Percentiles rank a stretch among this genome's conserved stretches.
phyloP scores from a whole-genome alignment of 2,329 filamentous ascomycete genomes.

The Calonectria leucothoes region DNA sequence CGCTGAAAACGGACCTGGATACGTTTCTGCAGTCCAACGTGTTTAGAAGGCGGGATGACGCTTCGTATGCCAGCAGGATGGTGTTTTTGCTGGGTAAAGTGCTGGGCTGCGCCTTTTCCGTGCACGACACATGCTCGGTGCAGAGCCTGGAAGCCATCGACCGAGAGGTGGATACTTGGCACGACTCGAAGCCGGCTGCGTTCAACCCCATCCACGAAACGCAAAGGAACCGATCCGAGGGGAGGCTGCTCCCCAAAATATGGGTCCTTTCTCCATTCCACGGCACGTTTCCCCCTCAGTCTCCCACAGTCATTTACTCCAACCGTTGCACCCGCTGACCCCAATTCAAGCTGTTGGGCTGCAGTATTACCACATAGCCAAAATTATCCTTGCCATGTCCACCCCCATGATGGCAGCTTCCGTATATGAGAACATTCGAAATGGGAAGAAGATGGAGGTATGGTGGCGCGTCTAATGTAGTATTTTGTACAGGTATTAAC shows the following conservation, averaged over 20 bases:
- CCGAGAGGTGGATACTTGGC: conserved; percentile 18
- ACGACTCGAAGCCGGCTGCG: conserved; percentile 22
- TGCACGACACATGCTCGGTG: not conserved
- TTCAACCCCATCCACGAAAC: conserved; percentile 24
- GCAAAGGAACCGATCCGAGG: conserved; percentile 14
- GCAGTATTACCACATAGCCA: conserved; percentile 31
- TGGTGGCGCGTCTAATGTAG: not conserved
- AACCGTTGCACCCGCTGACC: not conserved
- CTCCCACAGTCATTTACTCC: not conserved
- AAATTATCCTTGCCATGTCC: conserved; percentile 23
- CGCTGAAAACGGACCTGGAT: conserved; percentile 24
- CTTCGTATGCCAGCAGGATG: conserved; percentile 26
- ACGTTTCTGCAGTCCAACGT: conserved; percentile 31
- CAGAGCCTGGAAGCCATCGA: conserved; percentile 8
- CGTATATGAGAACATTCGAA: conserved; percentile 26
- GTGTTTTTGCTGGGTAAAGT: conserved; percentile 19
- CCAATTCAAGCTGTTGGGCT: conserved; percentile 17
- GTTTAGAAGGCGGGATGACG: conserved; percentile 24
- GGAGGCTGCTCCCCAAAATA: conserved; percentile 21
- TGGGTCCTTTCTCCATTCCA: conserved; percentile 27
- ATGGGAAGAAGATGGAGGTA: conserved; percentile 25
- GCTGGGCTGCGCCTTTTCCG: conserved; percentile 17
- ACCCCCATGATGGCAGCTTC: conserved; percentile 16
- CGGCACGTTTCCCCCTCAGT: conserved; percentile 1
- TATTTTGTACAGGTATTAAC: not conserved